Evolutionary conservation across 495 filamentous ascomycete genomes (phyloP), one percentile per base, ranked within the genome.

Genomic region (Hapsidospora chrysogenum): DNA sequence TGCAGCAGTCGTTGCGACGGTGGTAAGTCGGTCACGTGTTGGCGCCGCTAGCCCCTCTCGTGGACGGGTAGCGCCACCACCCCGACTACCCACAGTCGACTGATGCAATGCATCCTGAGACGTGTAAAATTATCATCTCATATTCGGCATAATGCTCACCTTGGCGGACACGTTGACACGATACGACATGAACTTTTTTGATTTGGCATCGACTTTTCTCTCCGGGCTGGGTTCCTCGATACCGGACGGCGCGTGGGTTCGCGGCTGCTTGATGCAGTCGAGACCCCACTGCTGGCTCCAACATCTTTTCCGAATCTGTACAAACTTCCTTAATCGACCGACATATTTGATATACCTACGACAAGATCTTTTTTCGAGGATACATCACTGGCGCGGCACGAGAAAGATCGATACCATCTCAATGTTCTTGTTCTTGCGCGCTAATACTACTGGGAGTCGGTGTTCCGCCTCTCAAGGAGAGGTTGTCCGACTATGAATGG

Each of bases 1-100:
- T 87, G 78, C 80, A 85, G 64, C 76, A 61, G 34, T 40, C 41
- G 27, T 49, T 60, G 38, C 54, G 60, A 39, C 60, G 67, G 29
- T 70, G 66, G 66, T 72, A 68, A 49, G 49, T 35, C 27, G 37
- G 41, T 45, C 41, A 6, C 43, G 31, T 28, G 23, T 29, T 19
- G 47, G 42, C 43, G 52, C 47, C 9, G 47, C 46, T n/a, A n/a
- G n/a, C n/a, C n/a, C n/a, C n/a, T n/a, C n/a, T n/a, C n/a, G n/a
- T n/a, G n/a, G n/a, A n/a, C n/a, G n/a, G n/a, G n/a, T n/a, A n/a
- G n/a, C n/a, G n/a, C n/a, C n/a, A n/a, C n/a, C n/a, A n/a, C n/a
- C n/a, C n/a, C n/a, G n/a, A n/a, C n/a, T n/a, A n/a, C n/a, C n/a
- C n/a, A n/a, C n/a, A n/a, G n/a, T n/a, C n/a, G n/a, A n/a, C n/a